Evolutionary conservation across 768 basidiomycete species (phyloP).

Genomic region (Hemileccinum rubropunctum): DNA sequence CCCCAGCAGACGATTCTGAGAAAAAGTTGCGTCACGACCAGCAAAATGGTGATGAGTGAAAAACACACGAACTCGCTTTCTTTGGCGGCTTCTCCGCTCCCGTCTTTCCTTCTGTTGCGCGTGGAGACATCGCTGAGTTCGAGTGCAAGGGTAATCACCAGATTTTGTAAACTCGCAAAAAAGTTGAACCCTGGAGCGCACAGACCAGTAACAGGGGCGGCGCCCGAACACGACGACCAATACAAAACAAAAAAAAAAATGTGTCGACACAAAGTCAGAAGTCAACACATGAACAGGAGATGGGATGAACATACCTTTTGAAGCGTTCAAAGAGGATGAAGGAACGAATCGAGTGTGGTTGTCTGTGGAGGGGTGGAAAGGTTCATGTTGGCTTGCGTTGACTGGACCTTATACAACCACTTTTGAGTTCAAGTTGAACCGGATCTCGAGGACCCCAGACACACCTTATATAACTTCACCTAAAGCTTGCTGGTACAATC

Average conservation of each 20-base stretch:
- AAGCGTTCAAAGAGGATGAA: conserved; percentile 6
- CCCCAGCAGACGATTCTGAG: conserved; percentile 52
- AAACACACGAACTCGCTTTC: conserved; percentile 47
- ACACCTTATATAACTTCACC: conserved; percentile 19
- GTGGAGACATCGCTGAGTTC: conserved; percentile 41
- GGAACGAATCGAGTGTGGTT: conserved; percentile 31
- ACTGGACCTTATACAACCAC: conserved; percentile 57
- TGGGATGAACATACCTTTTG: conserved; percentile 8
- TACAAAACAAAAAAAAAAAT: background rate
- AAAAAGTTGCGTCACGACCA: conserved; percentile 11
- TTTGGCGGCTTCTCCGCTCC: conserved; percentile 48
- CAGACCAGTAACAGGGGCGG: conserved; percentile 33
- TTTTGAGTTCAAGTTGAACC: conserved; percentile 24
- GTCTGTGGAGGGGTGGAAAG: conserved; percentile 41
- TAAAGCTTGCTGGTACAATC: conserved; percentile 9
- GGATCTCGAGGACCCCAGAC: conserved; percentile 29
- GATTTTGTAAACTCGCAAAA: conserved; percentile 11
- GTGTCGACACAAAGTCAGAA: conserved; percentile 5
- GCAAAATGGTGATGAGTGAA: conserved; percentile 11
- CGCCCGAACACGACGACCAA: conserved; percentile 7
- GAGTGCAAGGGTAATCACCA: conserved; percentile 5
- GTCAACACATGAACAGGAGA: background rate
- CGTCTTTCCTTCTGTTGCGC: conserved; percentile 37
- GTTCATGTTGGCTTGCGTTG: conserved; percentile 49
- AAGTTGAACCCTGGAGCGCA: conserved; percentile 22